Base-by-base conservation (phyloP, 495 filamentous ascomycete genomes). In the Bacidia rubella region DNA sequence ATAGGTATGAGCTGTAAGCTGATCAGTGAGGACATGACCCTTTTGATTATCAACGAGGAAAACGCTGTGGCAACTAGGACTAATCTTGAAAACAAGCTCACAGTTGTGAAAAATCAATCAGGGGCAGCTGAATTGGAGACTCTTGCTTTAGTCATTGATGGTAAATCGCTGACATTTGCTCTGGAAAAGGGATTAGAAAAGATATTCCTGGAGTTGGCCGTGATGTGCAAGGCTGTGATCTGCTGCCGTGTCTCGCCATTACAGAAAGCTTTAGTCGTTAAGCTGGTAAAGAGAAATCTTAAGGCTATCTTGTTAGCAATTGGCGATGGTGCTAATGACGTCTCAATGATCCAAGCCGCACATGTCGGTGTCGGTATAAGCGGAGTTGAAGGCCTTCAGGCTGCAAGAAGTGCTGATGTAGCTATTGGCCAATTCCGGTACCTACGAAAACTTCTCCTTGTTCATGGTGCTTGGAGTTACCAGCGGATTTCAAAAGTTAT, bases 1-100 rank as follows among this genome's bases (percentile, higher is more conserved):
- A 99, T 99, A 60, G 93, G 93, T 53, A 99, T 99, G 93, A 95
- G 87, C 61, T 99, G 93, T 68, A 97, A 96, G 70, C 75, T 99
- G 22, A 88, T 99, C 43, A 95, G 88, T 45, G 93, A 99, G 65
- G 93, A 99, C 57, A 99, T 99, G 93, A 94, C 90, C 52, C 74
- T 99, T 11, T 72, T 99, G 49, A 94, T 99, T 63, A 75, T 99
- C 61, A 99, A 99, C 60, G 90, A 99, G 62, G 89, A 95, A 49
- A 76, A 62, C 25, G 69, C 86, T 10, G 66, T 69, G 23, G 84
- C 78, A 15, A 97, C 93, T 1, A 71, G 86, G 32, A 82, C 89
- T 49, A 95, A 90, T 59, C 65, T 99, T 35, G 74, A 85, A 49
- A 96, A 95, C 74, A 99, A 99, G 59, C 71, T 96, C 7, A 81